Percentiles rank a stretch among this genome's conserved stretches.
phyloP scores from a whole-genome alignment of 2,329 filamentous ascomycete genomes.

The Alternaria ventricosa region DNA sequence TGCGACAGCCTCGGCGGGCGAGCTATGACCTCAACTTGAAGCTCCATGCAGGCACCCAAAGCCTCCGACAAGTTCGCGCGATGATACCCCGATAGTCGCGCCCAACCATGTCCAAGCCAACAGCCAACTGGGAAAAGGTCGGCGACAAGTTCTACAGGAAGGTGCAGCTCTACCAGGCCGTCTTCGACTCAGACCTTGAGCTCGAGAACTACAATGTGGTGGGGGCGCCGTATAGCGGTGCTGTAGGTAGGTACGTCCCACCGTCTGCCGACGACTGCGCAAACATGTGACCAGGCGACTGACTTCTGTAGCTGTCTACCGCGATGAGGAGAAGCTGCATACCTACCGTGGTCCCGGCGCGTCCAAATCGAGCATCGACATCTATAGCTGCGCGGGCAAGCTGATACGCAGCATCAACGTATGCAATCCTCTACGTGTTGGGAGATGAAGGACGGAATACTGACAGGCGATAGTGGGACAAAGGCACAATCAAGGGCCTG shows the following conservation, averaged over 20 bases:
- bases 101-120: slow-evolving; percentile 62
- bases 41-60: slow-evolving; percentile 10
- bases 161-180: slow-evolving; percentile 86
- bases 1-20: slow-evolving; percentile 3
- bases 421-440: slow-evolving; percentile 23
- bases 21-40: slow-evolving; percentile 20
- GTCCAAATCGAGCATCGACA: slow-evolving; percentile 84
- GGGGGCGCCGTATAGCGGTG: slow-evolving; percentile 91
- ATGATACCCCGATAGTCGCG: slow-evolving; percentile 24
- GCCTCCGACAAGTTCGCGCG: slow-evolving; percentile 17
- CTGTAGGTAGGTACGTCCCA: slow-evolving; percentile 71
- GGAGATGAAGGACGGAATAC: slow-evolving; percentile 5
- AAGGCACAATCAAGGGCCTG: slow-evolving; percentile 82
- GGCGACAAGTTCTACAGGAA: slow-evolving; percentile 96
- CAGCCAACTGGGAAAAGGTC: slow-evolving; percentile 92
- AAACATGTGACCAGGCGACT: slow-evolving; percentile 21
- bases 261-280: slow-evolving; percentile 5
- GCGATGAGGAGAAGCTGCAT: slow-evolving; percentile 84
- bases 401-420: slow-evolving; percentile 78
- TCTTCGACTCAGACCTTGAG: slow-evolving; percentile 93
- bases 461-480: slow-evolving; percentile 72
- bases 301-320: slow-evolving; percentile 74
- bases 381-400: slow-evolving; percentile 93
- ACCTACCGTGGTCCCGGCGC: slow-evolving; percentile 75
- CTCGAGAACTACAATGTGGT: slow-evolving; percentile 92